Conservation (phyloP, 257 asterid species). For the Solanum dulcamara region DNA sequence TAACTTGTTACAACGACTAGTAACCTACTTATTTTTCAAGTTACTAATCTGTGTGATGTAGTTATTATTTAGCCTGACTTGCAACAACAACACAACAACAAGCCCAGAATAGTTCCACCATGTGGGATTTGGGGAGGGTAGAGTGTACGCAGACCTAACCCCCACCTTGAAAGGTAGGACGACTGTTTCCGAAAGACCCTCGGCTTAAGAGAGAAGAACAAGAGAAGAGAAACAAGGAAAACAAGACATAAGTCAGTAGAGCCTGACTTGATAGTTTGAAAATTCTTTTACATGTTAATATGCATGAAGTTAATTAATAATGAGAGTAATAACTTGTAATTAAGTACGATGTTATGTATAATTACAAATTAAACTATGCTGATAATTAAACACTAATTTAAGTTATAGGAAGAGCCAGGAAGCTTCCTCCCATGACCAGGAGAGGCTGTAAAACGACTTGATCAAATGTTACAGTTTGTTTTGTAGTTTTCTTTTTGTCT, state of each 20-base stretch:
- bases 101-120: no score
- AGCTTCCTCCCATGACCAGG: conserved; percentile 2
- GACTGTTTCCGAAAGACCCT: no score
- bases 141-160: no score
- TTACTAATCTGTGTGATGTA: not conserved
- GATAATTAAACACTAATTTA: not conserved
- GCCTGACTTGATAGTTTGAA: not conserved
- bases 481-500: conserved; percentile 27
- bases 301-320: not conserved
- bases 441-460: not conserved
- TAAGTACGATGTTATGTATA: not conserved
- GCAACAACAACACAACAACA: no score
- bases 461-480: not conserved
- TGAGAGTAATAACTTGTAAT: not conserved
- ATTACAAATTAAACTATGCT: not conserved
- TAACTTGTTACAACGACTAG: not conserved
- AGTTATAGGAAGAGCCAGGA: conserved; percentile 12
- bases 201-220: no score
- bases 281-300: not conserved
- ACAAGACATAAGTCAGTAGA: no score
- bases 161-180: no score
- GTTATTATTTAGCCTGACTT: not conserved
- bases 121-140: no score
- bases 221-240: no score
- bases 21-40: not conserved